Conservation (phyloP, 2,329 filamentous ascomycete species). For the Achaetomium macrosporum region DNA sequence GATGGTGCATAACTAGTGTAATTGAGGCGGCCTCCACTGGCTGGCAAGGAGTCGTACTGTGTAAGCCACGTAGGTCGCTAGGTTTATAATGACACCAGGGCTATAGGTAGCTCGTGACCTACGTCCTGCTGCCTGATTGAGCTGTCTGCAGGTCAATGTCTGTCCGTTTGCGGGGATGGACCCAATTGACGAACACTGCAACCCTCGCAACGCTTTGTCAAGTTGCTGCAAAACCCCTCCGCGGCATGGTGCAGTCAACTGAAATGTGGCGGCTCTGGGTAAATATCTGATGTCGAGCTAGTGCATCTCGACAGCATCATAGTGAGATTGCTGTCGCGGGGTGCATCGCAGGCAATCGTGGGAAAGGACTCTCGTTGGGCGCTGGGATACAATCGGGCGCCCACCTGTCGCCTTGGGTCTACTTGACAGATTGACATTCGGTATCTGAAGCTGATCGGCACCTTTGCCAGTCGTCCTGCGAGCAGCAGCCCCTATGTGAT, state of each 20-base stretch:
- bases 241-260: slow-evolving; percentile 5
- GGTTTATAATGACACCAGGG: not conserved
- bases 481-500: not conserved
- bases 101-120: slow-evolving; percentile 14
- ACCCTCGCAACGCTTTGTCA: slow-evolving; percentile 10
- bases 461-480: not conserved
- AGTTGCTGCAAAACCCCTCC: slow-evolving; percentile 4
- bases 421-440: too few species aligned
- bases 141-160: slow-evolving; percentile 16
- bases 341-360: not conserved
- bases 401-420: not conserved
- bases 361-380: not conserved
- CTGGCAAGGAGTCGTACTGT: not conserved
- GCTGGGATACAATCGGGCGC: not conserved
- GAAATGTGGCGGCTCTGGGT: not conserved
- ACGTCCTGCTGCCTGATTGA: slow-evolving; percentile 16
- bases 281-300: not conserved
- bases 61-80: slow-evolving; percentile 9
- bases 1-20: not conserved
- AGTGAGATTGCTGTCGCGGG: not conserved
- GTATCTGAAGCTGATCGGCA: not conserved
- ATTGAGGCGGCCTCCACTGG: not conserved
- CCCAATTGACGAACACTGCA: slow-evolving; percentile 3
- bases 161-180: slow-evolving; percentile 9
- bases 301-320: slow-evolving; percentile 4